These are phyloP conservation scores for Leucocoprinus leucothites DNA, from an alignment of 768 basidiomycete species.

Conservation along the genomic window DNA sequence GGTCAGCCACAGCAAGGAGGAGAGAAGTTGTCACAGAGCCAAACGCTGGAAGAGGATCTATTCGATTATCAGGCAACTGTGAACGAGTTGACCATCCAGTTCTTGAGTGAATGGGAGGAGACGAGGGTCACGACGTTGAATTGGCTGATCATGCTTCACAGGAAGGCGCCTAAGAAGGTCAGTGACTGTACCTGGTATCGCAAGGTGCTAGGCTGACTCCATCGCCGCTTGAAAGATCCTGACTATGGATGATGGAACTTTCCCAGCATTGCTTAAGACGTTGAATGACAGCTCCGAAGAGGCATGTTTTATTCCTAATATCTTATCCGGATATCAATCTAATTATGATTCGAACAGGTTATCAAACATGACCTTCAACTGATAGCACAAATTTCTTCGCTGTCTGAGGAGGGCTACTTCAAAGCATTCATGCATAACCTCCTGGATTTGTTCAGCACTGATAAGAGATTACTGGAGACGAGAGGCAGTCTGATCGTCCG, in stretches of 20 bases:
- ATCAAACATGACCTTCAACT: conserved; percentile 96
- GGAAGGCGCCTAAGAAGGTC: conserved; percentile 95
- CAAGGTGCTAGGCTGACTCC: background rate
- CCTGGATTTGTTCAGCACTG: conserved; percentile 92
- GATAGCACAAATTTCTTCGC: conserved; percentile 94
- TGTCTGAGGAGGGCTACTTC: conserved; percentile 94
- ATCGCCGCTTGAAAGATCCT: conserved; percentile 58
- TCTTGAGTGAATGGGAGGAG: conserved; percentile 95
- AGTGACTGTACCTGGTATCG: conserved; percentile 5
- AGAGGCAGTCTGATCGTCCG: conserved; percentile 95
- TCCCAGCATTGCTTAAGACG: conserved; percentile 92
- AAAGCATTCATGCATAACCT: conserved; percentile 94
- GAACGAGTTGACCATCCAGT: conserved; percentile 88
- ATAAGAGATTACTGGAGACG: conserved; percentile 83
- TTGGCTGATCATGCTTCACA: conserved; percentile 98
- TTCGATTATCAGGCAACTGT: conserved; percentile 95
- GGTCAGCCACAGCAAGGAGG: conserved; percentile 14
- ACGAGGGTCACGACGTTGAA: conserved; percentile 93
- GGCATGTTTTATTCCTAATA: conserved; percentile 34
- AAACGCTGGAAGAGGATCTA: conserved; percentile 47
- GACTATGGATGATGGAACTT: conserved; percentile 95
- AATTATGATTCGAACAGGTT: conserved; percentile 47
- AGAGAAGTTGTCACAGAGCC: conserved; percentile 13
- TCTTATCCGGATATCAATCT: background rate
- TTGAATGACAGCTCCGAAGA: conserved; percentile 96